A percentile compares a stretch with the other conserved stretches of the same genome.
Conservation (phyloP, 192 early-diverging fungal genomes). For the Entomortierella parvispora region DNA sequence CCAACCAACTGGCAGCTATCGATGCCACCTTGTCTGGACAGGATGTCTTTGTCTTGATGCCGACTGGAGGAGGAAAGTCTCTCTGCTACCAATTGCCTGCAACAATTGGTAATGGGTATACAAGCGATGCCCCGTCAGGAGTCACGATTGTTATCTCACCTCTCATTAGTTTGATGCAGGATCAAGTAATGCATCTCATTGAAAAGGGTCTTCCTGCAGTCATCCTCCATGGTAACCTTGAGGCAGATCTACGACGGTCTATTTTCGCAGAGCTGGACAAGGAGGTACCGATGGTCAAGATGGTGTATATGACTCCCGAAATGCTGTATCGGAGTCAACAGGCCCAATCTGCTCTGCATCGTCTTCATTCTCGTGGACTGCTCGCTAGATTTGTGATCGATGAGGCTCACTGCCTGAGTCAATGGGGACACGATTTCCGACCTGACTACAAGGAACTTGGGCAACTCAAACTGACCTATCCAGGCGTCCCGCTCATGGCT, state of each 20-base stretch:
- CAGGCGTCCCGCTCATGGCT: constrained; percentile 89
- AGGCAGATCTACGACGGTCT: constrained; percentile 57
- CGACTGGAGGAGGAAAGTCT: constrained; percentile 95
- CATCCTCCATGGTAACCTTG: constrained; percentile 69
- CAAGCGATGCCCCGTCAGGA: constrained; percentile 68
- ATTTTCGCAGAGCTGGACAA: constrained; percentile 68
- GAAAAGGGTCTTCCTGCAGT: constrained; percentile 70
- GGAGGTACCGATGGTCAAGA: constrained; percentile 56
- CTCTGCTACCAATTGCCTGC: constrained; percentile 95
- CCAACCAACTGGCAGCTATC: constrained; percentile 90
- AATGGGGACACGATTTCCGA: constrained; percentile 99
- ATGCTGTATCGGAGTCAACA: constrained; percentile 75
- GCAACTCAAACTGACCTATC: constrained; percentile 71
- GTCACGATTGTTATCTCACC: constrained; percentile 93
- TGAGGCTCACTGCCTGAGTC: constrained; percentile 96
- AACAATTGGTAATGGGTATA: constrained; percentile 55
- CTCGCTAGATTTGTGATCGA: constrained; percentile 94
- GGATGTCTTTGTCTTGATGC: constrained; percentile 97
- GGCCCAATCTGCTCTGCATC: constrained; percentile 64
- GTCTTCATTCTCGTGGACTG: constrained; percentile 65
- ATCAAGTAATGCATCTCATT: constrained; percentile 86
- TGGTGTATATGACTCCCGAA: constrained; percentile 93
- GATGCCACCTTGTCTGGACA: constrained; percentile 84
- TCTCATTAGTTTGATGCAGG: constrained; percentile 92
- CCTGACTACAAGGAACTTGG: constrained; percentile 88